Evolutionary conservation across 495 filamentous ascomycete genomes (phyloP), one percentile per base, ranked within the genome.

Genomic region (Aspergillus conjunctus): DNA sequence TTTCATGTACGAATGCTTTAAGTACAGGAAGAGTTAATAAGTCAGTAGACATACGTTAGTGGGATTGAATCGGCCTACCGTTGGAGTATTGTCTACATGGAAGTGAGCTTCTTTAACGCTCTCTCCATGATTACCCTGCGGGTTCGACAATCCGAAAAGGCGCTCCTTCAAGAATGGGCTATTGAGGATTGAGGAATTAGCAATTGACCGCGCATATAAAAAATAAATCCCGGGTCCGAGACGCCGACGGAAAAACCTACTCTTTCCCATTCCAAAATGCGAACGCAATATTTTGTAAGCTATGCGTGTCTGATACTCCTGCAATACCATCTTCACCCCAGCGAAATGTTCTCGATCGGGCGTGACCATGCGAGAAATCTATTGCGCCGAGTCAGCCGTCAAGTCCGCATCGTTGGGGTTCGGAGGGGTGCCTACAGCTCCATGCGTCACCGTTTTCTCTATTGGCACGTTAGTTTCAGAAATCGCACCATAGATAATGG

Each of bases 241-340:
- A 3, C 4, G 11, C 11, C 11, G 37, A 41, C 11, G 0, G 37
- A 33, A 34, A 54, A 22, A 79, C 90, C 60, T 75, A 93, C 91
- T 98, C 93, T 77, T 96, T 86, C 73, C 89, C 91, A 72, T 98
- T 98, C 93, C 93, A 98, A 76, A 98, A 98, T 30, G 91, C 84
- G 79, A 97, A 98, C 1, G 90, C 90, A 68, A 98, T 89, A 70
- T 96, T 94, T 75, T 96, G 90, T 32, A 88, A 74, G 39, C 91
- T 91, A 63, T 98, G 93, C 9, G 90, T 88, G 69, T 98, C 93
- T 22, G 86, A 97, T 34, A 98, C 92, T 64, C 93, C 93, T 41
- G 93, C 93, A 77, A 98, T 98, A 54, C 93, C 93, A 70, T 98
- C 93, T 67, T 98, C 93, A 59, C 93, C 93, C 93, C 93, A 98